A percentile compares a stretch with the other conserved stretches of the same genome.
Conservation (phyloP, 2,329 filamentous ascomycete species). For the Zymoseptoria tritici region DNA sequence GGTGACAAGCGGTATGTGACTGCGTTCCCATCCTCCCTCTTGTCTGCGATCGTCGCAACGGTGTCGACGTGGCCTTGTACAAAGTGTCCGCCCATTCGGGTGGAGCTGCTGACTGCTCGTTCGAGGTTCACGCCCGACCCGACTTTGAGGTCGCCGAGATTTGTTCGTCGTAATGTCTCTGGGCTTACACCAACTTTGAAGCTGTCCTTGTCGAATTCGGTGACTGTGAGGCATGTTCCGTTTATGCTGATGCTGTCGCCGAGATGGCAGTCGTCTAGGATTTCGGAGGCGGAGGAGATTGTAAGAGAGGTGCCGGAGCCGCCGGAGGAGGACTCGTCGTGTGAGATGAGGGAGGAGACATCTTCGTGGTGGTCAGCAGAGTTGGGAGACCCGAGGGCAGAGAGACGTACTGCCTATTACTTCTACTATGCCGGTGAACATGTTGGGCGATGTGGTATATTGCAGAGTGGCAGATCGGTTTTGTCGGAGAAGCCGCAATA, state of each 20-base stretch:
- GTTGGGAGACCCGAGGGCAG: too few relatives aligned
- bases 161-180: slow-evolving; percentile 91
- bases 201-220: slow-evolving; percentile 50
- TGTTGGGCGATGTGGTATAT: slow-evolving; percentile 35
- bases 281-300: slow-evolving; percentile 65
- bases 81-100: slow-evolving; percentile 96
- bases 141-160: slow-evolving; percentile 67
- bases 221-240: slow-evolving; percentile 92
- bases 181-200: slow-evolving; percentile 95
- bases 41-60: slow-evolving; percentile 64
- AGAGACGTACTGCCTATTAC: slow-evolving; percentile 68
- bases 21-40: slow-evolving; percentile 80
- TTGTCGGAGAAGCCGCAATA: background rate
- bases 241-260: slow-evolving; percentile 95
- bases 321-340: slow-evolving; percentile 63
- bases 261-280: slow-evolving; percentile 74
- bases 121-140: slow-evolving; percentile 80
- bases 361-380: slow-evolving; percentile 35
- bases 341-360: slow-evolving; percentile 70
- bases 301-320: slow-evolving; percentile 83
- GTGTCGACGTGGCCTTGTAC: slow-evolving; percentile 97
- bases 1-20: slow-evolving; percentile 78
- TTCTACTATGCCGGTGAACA: slow-evolving; percentile 96
- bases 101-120: slow-evolving; percentile 80
- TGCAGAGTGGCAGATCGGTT: too few relatives aligned